Evolutionary conservation across 1,284 basidiomycete species (phyloP), one percentile per base, ranked within the genome.

Genomic region (Leucoagaricus sp.): DNA sequence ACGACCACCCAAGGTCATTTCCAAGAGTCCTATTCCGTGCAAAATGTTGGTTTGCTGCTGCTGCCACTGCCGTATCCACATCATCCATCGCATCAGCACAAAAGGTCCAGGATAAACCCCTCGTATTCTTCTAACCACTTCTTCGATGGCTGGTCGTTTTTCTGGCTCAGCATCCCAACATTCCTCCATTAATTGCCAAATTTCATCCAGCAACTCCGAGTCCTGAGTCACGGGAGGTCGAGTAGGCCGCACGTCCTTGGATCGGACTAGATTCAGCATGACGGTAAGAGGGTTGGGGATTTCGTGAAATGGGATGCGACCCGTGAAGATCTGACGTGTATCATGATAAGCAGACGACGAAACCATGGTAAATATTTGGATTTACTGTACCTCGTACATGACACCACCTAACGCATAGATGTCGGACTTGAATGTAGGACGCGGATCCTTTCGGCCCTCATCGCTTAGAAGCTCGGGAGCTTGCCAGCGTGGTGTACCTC

Each of bases 281-380:
- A 51, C 36, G 1, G 59, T 58, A 1, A 58, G 38, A 34, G 64
- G 62, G 13, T 60, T 60, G 1, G 56, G 7, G 10, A 58, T 49
- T 17, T 66, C 63, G 34, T 63, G 45, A 44, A 62, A 69, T 9
- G 65, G 67, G 17, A 64, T 38, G 9, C 51, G 48, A 9, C 63
- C 63, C 1, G 60, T 60, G 34, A 64, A 65, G 7, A 67, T 56
- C 64, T 61, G 12, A 10, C 13, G 28, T 10, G 33, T 13, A 7
- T 36, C 4, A 23, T 29, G 19, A 31, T 28, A 0, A 19, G 47
- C 29, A 25, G 36, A 17, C 9, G 12, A 15, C n/a, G 23, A 15
- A 19, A 4, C 13, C 26, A 5, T 3, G 28, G 9, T 21, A 29
- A 17, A 25, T 19, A n/a, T 3, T 21, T 36, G 40, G 8, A 36